Conservation (phyloP, 179 eudicot species). For the Silene noctiflora region DNA sequence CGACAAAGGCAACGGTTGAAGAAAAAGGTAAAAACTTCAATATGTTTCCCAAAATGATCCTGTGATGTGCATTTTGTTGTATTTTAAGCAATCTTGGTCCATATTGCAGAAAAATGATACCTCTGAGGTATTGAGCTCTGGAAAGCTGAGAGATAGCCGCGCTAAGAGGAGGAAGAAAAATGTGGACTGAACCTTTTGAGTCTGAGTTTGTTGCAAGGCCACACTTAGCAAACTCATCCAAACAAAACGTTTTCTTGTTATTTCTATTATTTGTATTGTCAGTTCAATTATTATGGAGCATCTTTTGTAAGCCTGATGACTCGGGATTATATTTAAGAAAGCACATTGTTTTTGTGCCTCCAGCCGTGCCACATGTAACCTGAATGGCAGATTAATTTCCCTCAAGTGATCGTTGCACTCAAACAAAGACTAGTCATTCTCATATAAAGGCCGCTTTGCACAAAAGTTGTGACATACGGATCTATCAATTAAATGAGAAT, state of each 20-base stretch:
- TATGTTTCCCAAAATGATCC: neutral
- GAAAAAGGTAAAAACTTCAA: constrained; percentile 40
- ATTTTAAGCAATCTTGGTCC: neutral
- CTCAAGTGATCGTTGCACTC: too few relatives aligned
- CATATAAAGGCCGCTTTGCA: too few relatives aligned
- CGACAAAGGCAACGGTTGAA: constrained; percentile 59
- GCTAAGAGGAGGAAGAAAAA: constrained; percentile 36
- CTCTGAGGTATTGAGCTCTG: constrained; percentile 15
- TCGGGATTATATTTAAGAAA: neutral
- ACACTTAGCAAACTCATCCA: too few relatives aligned
- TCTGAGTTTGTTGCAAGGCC: neutral
- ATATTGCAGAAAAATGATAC: constrained; percentile 25
- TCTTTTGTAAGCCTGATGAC: too few relatives aligned
- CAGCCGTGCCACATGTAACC: too few relatives aligned
- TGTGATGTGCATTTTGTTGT: neutral
- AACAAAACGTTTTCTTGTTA: neutral
- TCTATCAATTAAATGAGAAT: too few relatives aligned
- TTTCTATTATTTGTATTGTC: neutral
- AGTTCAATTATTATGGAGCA: too few relatives aligned
- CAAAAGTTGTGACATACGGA: too few relatives aligned
- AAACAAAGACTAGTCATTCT: too few relatives aligned
- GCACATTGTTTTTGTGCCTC: neutral
- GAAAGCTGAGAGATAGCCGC: constrained; percentile 23
- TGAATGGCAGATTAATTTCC: too few relatives aligned
- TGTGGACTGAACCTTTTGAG: constrained; percentile 16